Base-by-base conservation (phyloP, 1,284 basidiomycete genomes). In the Apiotrichum mycotoxinovorans region DNA sequence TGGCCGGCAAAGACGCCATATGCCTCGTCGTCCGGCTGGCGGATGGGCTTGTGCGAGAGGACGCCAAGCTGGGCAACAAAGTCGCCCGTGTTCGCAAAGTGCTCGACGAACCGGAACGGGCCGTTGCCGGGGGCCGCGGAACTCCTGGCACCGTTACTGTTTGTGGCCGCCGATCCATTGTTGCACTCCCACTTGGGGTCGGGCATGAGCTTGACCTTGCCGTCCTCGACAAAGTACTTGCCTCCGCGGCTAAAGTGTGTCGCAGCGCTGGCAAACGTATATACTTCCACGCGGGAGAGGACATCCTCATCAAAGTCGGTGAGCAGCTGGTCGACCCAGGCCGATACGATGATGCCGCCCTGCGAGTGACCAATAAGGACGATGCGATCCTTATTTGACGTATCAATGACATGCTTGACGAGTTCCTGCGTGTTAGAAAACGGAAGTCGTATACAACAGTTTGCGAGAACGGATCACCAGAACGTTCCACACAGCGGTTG, bases 181-280 rank as follows among this genome's bases (percentile, higher is more conserved):
- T 30, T 30, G 7, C 30, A 30, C 7, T 30, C 30, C 4, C 58
- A 41, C 25, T 40, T 11, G 27, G 23, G 34, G 4, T 2, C 15
- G 27, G 54, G 54, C 11, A 27, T 22, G 46, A 14, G 22, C 22
- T 37, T 35, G 33, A 37, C 46, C 4, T 8, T 2, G 12, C 33
- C 22, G 46, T 37, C 22, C 22, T 48, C 33, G 14, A 48, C 33
- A 34, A 25, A 20, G 20, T 26, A 22, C 5, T 37, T 2, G 2
- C 43, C 51, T 0, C 65, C 63, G 34, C 58, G 59, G 41, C 58
- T 35, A n/a, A 68, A 71, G 58, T 71, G 67, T 40, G 62, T 68
- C 22, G 67, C 67, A 12, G 69, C 69, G 1, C 58, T 62, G 17
- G 66, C 69, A 49, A 71, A 71, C 3, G 69, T 69, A 61, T 71